Evolutionary conservation across 2,329 filamentous ascomycete species (phyloP), one percentile per base, ranked within the genome.

Genomic region (Curvularia eragrostidis): DNA sequence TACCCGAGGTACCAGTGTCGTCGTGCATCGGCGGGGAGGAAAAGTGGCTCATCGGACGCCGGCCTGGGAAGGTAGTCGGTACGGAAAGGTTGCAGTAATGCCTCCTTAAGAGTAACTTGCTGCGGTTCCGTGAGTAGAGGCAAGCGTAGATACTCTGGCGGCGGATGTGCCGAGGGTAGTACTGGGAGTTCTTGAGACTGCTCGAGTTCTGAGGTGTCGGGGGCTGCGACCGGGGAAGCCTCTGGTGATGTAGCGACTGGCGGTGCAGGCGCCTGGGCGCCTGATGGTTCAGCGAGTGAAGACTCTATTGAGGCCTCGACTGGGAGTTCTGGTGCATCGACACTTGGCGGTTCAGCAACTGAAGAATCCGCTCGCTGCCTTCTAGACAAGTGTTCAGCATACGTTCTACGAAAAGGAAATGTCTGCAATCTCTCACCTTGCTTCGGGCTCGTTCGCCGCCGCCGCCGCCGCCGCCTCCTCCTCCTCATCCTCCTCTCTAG

Each of bases 1-100:
- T 66, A 67, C 5, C 61, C 66, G 3, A 58, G 50, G 34, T 63
- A 68, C 66, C 61, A 68, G 5, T 58, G 46, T 10, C 59, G 57
- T 10, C 52, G 44, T 12, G 43, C 55, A 5, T 58, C 49, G 3
- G 52, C 30, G 4, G 52, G 47, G 13, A 38, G 49, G 34, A 63
- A 59, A 5, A 61, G 61, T 7, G 54, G 54, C n/a, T 39, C 58
- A 2, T 62, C 41, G 5, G 34, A 24, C 36, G 42, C 24, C 2
- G 47, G 43, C 10, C 21, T 12, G 1, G 42, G 34, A 3, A 61
- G 52, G 19, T 46, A 28, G 18, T 15, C 23, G 1, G 24, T 26
- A 3, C 19, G 32, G n/a, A 60, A 18, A 1, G 54, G 54, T 4
- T 30, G 30, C 3, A 58, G 12, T 5, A 61, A 23, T 18, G 53